Base-by-base conservation (phyloP, 1,284 basidiomycete genomes). In the Tilletia indica region DNA sequence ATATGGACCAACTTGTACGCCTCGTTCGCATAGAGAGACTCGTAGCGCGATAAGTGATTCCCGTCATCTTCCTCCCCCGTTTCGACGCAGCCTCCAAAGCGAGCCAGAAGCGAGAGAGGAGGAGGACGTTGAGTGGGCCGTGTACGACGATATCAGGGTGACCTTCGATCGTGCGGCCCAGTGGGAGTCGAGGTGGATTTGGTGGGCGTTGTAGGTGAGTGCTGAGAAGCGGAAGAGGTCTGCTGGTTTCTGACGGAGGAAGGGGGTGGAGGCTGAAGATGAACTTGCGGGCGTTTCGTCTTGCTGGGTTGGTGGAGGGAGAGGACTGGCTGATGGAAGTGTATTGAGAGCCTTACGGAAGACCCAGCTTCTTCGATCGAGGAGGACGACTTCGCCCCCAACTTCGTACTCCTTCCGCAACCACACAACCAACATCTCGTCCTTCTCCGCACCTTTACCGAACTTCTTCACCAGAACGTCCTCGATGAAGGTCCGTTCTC, bases 211-310 rank as follows among this genome's bases (percentile, higher is more conserved):
- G 74, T 78, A 83, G 0, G 81, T 83, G 11, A 79, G 75, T 0
- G 82, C 82, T 8, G 77, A 79, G 71, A 81, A 83, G n/a, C 82
- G 71, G 67, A 82, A 84, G 6, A 82, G 78, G 1, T 74, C 74
- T 54, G 72, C 69, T 1, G 73, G 73, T 48, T 2, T 70, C 42
- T 19, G 69, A 21, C 6, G 71, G 70, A 11, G 73, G 48, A 8
- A 69, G 38, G 16, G 3, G 42, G 42, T 14, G 42, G 42, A 14
- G 6, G 42, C 14, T 45, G 42, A 8, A 3, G 42, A 45, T 45
- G 42, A 3, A 45, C 42, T 45, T 45, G 42, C 42, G 42, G 42
- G 42, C 9, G 42, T 45, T 45, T 45, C 42, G 14, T 31, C 25
- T 58, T 73, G n/a, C 72, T 67, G 47, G 73, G 68, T 31, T 72